Conservation (phyloP, 192 early-diverging fungal genomes). For the Allomyces javanicus region DNA sequence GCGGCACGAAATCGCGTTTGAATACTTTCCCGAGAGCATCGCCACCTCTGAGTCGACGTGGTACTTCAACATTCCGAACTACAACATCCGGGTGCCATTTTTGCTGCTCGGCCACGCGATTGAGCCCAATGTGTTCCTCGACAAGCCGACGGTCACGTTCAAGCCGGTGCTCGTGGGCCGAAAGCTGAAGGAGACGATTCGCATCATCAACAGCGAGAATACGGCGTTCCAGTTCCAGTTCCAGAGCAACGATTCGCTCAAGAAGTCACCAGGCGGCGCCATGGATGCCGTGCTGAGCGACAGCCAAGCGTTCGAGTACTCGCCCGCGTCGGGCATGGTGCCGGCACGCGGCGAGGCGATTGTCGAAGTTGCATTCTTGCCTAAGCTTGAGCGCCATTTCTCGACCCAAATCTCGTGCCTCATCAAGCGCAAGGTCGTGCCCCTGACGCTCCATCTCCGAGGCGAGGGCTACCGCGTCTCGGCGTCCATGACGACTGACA, state of each 20-base stretch:
- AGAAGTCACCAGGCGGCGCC: neutral
- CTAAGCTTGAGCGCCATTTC: slow-evolving; percentile 31
- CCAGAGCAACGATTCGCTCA: slow-evolving; percentile 21
- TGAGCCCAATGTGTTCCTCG: slow-evolving; percentile 36
- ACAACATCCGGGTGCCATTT: slow-evolving; percentile 27
- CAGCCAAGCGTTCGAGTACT: slow-evolving; percentile 19
- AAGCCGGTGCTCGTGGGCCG: slow-evolving; percentile 35
- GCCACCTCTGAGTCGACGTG: slow-evolving; percentile 35
- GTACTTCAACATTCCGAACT: slow-evolving; percentile 22
- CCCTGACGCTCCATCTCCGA: slow-evolving; percentile 34
- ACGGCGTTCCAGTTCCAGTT: slow-evolving; percentile 29
- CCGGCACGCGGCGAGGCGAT: slow-evolving; percentile 19
- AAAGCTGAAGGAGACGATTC: slow-evolving; percentile 27
- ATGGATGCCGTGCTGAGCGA: slow-evolving; percentile 17
- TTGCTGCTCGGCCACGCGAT: slow-evolving; percentile 29
- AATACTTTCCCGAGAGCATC: slow-evolving; percentile 28
- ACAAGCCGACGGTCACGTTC: slow-evolving; percentile 30
- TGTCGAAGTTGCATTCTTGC: slow-evolving; percentile 25
- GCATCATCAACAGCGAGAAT: slow-evolving; percentile 28
- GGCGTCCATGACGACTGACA: slow-evolving; percentile 25
- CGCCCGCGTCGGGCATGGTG: slow-evolving; percentile 22
- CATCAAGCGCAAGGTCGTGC: slow-evolving; percentile 32
- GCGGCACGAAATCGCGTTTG: slow-evolving; percentile 35
- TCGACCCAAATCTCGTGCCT: slow-evolving; percentile 39
- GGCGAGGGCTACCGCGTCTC: slow-evolving; percentile 42